phyloP scores from a whole-genome alignment of 2,329 filamentous ascomycete species.

The Akanthomyces muscarius region DNA sequence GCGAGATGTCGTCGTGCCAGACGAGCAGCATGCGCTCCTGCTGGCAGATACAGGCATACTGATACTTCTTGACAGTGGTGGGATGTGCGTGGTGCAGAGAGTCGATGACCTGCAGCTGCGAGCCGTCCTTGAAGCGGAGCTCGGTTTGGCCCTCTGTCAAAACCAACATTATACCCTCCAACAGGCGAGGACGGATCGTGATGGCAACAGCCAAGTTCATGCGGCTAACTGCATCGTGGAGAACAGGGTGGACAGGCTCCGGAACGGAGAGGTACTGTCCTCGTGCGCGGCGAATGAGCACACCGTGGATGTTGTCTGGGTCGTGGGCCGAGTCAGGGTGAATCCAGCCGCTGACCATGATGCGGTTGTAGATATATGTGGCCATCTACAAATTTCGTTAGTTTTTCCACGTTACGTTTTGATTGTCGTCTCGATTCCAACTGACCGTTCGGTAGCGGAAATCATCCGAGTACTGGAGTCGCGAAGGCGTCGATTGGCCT shows the following conservation, averaged over 20 bases:
- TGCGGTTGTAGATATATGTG: constrained; percentile 28
- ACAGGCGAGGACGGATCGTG: constrained; percentile 46
- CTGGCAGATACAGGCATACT: constrained; percentile 40
- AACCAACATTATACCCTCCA: constrained; percentile 40
- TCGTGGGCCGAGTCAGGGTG: constrained; percentile 18
- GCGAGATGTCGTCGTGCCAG: constrained; percentile 40
- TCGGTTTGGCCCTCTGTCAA: constrained; percentile 39
- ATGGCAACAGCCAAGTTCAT: constrained; percentile 45
- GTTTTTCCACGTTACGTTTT: neutral
- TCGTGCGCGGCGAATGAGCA: constrained; percentile 36
- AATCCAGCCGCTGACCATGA: constrained; percentile 30
- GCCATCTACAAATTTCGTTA: constrained; percentile 26
- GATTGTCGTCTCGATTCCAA: neutral
- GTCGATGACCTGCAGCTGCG: constrained; percentile 42
- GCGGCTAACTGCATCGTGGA: constrained; percentile 39
- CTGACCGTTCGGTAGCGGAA: constrained; percentile 31
- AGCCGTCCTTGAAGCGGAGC: constrained; percentile 38
- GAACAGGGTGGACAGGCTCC: constrained; percentile 31
- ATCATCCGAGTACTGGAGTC: constrained; percentile 25
- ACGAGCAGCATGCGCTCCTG: constrained; percentile 39
- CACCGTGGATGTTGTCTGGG: constrained; percentile 29
- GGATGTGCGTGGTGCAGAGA: constrained; percentile 36
- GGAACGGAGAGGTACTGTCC: constrained; percentile 41
- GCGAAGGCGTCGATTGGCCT: neutral
- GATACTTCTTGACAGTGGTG: constrained; percentile 38